Conservation (phyloP, 2,329 filamentous ascomycete genomes). For the Ustilaginoidea virens region DNA sequence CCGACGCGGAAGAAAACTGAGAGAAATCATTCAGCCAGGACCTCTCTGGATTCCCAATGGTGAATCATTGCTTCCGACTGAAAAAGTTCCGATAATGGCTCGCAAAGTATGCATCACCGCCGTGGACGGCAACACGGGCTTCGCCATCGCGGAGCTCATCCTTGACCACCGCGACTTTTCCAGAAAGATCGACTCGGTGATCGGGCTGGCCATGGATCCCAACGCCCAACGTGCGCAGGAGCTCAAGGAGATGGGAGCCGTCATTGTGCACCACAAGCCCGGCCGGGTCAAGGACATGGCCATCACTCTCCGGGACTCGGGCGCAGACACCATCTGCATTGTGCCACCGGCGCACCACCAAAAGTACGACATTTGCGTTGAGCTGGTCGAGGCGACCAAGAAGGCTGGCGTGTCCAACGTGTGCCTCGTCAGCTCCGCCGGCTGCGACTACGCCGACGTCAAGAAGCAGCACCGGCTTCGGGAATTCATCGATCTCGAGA, state of each 20-base stretch:
- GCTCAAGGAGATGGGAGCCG: constrained; percentile 24
- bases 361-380: constrained; percentile 28
- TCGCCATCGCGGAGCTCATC: constrained; percentile 32
- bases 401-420: constrained; percentile 28
- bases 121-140: constrained; percentile 34
- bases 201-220: constrained; percentile 25
- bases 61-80: too few species aligned
- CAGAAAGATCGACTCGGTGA: constrained; percentile 23
- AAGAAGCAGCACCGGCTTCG: constrained; percentile 31
- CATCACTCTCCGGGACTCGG: constrained; percentile 22
- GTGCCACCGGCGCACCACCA: constrained; percentile 30
- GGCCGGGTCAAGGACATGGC: constrained; percentile 23
- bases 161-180: constrained; percentile 27
- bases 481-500: constrained; percentile 35
- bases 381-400: constrained; percentile 29
- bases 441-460: constrained; percentile 32
- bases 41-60: too few species aligned
- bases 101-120: constrained; percentile 33
- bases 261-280: constrained; percentile 24
- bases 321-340: constrained; percentile 31
- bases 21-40: too few species aligned
- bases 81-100: too few species aligned
- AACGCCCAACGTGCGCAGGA: constrained; percentile 21
- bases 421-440: constrained; percentile 30
- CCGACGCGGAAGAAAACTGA: too few species aligned